These are phyloP conservation scores for Leucaena leucocephala DNA, from an alignment of 306 rosid species.

Conservation along the genomic window DNA sequence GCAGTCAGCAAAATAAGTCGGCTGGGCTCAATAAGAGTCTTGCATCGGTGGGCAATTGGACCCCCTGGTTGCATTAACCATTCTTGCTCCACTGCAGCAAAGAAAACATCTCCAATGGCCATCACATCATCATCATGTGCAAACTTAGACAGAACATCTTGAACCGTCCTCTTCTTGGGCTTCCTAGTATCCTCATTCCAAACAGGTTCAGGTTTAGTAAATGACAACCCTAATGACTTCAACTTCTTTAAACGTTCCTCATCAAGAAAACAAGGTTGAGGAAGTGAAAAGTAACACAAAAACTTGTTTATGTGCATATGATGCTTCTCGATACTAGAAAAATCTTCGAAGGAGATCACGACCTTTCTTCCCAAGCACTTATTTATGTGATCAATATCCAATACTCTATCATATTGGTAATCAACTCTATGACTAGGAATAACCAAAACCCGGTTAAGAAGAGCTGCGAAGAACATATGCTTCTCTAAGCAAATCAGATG, in stretches of 20 bases:
- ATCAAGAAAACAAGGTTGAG: slow-evolving; percentile 71
- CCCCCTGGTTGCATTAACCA: slow-evolving; percentile 91
- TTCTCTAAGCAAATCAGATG: slow-evolving; percentile 87
- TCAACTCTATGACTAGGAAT: slow-evolving; percentile 79
- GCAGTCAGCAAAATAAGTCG: slow-evolving; percentile 82
- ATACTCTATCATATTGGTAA: slow-evolving; percentile 61
- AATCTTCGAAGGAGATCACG: slow-evolving; percentile 67
- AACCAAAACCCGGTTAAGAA: slow-evolving; percentile 59
- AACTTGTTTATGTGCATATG: slow-evolving; percentile 62
- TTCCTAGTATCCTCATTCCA: slow-evolving; percentile 72
- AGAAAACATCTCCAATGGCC: slow-evolving; percentile 84
- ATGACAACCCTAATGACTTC: slow-evolving; percentile 63
- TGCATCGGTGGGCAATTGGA: slow-evolving; percentile 76
- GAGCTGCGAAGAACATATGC: slow-evolving; percentile 89
- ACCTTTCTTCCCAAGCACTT: slow-evolving; percentile 66
- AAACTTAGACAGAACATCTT: slow-evolving; percentile 70
- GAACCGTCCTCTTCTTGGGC: slow-evolving; percentile 60
- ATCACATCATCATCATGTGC: slow-evolving; percentile 60
- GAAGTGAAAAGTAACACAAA: slow-evolving; percentile 74
- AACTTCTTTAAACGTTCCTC: slow-evolving; percentile 69
- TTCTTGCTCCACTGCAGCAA: slow-evolving; percentile 67
- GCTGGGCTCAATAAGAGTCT: slow-evolving; percentile 74
- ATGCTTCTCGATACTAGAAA: slow-evolving; percentile 53
- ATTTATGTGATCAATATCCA: slow-evolving; percentile 77
- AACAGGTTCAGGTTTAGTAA: slow-evolving; percentile 52